phyloP scores from a whole-genome alignment of 495 filamentous ascomycete species.

The Lophiotrema nucula region DNA sequence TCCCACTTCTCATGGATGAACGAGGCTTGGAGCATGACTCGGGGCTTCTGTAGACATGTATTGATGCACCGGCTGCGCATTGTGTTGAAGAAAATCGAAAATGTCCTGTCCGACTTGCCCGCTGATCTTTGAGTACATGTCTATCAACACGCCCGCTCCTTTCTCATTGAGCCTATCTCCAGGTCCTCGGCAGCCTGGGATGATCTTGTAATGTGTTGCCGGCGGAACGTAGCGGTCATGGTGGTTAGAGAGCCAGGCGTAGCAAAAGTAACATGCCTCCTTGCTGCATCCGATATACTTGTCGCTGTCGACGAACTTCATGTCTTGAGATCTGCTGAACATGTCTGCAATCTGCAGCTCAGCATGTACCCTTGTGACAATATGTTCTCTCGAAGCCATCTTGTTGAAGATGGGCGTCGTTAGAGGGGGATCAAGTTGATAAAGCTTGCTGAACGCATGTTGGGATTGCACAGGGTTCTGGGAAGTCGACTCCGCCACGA shows the following conservation, averaged over 20 bases:
- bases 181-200: background rate
- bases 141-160: background rate
- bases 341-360: background rate
- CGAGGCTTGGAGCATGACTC: too few species aligned
- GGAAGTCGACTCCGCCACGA: background rate
- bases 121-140: background rate
- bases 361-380: background rate
- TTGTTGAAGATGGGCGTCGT: background rate
- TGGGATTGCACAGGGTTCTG: background rate
- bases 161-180: background rate
- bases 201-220: background rate
- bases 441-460: background rate
- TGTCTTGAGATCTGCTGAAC: background rate
- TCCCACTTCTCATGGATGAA: too few species aligned
- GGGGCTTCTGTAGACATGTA: too few species aligned
- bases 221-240: background rate
- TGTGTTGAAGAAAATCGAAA: too few species aligned
- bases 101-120: background rate
- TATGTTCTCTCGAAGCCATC: background rate
- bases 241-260: background rate
- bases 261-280: background rate
- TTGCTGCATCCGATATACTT: constrained; percentile 1
- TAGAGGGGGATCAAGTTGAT: background rate
- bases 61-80: too few species aligned
- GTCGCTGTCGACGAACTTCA: background rate